Percentiles rank a stretch among this genome's conserved stretches.
phyloP scores from a whole-genome alignment of 192 early-diverging fungal species.

The Backusella liffmaniae region DNA sequence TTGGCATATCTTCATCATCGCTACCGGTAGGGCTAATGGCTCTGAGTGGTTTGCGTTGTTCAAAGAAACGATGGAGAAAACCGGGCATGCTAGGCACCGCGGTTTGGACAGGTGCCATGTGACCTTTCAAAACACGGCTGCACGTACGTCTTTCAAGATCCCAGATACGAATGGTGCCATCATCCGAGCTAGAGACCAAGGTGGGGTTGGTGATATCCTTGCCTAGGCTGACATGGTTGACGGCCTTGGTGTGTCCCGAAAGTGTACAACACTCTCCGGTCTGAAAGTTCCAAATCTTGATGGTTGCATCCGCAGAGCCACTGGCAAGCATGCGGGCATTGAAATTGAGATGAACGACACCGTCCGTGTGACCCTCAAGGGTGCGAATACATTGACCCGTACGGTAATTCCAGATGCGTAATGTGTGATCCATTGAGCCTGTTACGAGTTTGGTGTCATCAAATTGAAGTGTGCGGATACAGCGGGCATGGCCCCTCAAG shows the following conservation, averaged over 20 bases:
- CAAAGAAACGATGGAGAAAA: constrained; percentile 34
- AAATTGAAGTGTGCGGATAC: constrained; percentile 88
- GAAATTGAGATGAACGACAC: constrained; percentile 85
- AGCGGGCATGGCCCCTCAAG: constrained; percentile 78
- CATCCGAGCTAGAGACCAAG: constrained; percentile 85
- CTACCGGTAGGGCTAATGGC: not conserved
- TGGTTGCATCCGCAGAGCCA: constrained; percentile 79
- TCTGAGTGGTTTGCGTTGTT: constrained; percentile 7
- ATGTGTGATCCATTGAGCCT: constrained; percentile 87
- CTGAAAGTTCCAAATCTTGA: constrained; percentile 85
- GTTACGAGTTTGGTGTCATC: constrained; percentile 92
- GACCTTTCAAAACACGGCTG: constrained; percentile 64
- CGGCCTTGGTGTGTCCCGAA: constrained; percentile 82
- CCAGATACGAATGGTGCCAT: constrained; percentile 80
- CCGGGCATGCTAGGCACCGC: constrained; percentile 24
- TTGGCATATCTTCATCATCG: not conserved
- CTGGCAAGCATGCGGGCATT: constrained; percentile 72
- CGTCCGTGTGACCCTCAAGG: constrained; percentile 71
- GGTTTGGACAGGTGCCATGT: constrained; percentile 70
- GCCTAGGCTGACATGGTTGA: constrained; percentile 84
- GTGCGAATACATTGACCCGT: constrained; percentile 85
- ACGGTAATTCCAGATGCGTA: constrained; percentile 91
- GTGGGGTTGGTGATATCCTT: constrained; percentile 43
- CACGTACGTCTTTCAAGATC: constrained; percentile 72
- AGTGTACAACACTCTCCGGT: constrained; percentile 68